A percentile compares a stretch with the other conserved stretches of the same genome.
These are phyloP conservation scores for Thelonectria blattea DNA, from an alignment of 2,329 filamentous ascomycete genomes.

Conservation along the genomic window DNA sequence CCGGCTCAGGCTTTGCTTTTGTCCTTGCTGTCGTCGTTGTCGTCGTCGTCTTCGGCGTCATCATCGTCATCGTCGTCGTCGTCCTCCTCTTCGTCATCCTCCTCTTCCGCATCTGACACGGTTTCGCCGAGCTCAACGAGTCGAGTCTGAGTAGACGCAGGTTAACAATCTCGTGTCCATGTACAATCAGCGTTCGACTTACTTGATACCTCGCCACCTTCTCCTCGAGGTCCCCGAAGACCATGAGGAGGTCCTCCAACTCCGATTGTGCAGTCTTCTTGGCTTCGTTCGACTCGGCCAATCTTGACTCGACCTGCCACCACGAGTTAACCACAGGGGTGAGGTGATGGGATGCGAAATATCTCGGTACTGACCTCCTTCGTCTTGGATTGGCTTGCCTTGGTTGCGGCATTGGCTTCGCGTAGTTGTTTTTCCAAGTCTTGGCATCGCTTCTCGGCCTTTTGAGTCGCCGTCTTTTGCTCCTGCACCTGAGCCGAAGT, in stretches of 20 bases:
- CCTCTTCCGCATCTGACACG: slow-evolving; percentile 79
- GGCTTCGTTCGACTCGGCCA: slow-evolving; percentile 61
- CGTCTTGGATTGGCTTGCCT: slow-evolving; percentile 33
- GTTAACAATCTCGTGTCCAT: slow-evolving; percentile 6
- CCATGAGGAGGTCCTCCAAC: slow-evolving; percentile 80
- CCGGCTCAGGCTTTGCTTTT: slow-evolving; percentile 8
- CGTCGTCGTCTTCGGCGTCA: slow-evolving; percentile 21
- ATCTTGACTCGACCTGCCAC: slow-evolving; percentile 40
- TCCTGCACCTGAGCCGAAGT: slow-evolving; percentile 30
- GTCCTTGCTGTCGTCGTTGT: slow-evolving; percentile 7
- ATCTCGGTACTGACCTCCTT: slow-evolving; percentile 33
- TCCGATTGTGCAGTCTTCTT: slow-evolving; percentile 71
- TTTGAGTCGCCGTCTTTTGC: slow-evolving; percentile 30
- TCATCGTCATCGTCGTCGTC: slow-evolving; percentile 27
- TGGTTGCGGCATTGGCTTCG: slow-evolving; percentile 25
- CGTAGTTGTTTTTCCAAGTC: slow-evolving; percentile 39
- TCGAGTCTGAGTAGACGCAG: slow-evolving; percentile 51
- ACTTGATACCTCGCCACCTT: slow-evolving; percentile 79
- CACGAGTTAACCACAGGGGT: slow-evolving; percentile 27
- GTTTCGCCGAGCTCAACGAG: slow-evolving; percentile 70
- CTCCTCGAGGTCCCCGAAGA: slow-evolving; percentile 81
- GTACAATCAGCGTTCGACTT: slow-evolving; percentile 32
- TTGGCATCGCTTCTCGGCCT: slow-evolving; percentile 33
- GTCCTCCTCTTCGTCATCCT: slow-evolving; percentile 62
- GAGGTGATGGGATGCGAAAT: slow-evolving; percentile 25